Evolutionary conservation across 2,329 filamentous ascomycete species (phyloP).

Genomic region (Penicillium olsonii): DNA sequence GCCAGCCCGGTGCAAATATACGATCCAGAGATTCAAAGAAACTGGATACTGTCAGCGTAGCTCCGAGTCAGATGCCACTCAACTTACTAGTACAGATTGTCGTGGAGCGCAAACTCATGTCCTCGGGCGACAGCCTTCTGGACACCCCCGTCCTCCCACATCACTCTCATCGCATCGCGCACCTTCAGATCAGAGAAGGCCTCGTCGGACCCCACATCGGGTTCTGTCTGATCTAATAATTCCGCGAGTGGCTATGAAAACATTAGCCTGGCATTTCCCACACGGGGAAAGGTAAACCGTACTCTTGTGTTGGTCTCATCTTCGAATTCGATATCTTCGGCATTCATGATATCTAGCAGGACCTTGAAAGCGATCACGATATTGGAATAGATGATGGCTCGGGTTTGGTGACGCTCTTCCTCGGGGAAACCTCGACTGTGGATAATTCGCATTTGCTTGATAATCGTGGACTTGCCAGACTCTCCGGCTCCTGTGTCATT

Average conservation of each 20-base stretch:
- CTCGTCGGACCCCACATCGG: slow-evolving; percentile 79
- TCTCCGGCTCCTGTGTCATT: slow-evolving; percentile 78
- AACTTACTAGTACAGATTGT: slow-evolving; percentile 88
- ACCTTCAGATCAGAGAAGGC: slow-evolving; percentile 65
- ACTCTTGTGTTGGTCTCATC: slow-evolving; percentile 75
- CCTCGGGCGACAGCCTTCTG: slow-evolving; percentile 87
- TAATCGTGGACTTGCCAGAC: slow-evolving; percentile 91
- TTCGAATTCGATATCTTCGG: slow-evolving; percentile 77
- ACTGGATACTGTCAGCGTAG: slow-evolving; percentile 50
- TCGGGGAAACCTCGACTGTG: slow-evolving; percentile 90
- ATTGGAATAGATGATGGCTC: slow-evolving; percentile 94
- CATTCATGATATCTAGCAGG: slow-evolving; percentile 86
- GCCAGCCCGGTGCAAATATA: slow-evolving; percentile 73
- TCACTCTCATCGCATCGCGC: slow-evolving; percentile 74
- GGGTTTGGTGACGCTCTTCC: slow-evolving; percentile 88
- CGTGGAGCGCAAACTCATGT: slow-evolving; percentile 94
- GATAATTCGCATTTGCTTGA: slow-evolving; percentile 99
- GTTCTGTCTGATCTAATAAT: slow-evolving; percentile 71
- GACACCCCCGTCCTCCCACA: slow-evolving; percentile 84
- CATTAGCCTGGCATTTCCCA: slow-evolving; percentile 5
- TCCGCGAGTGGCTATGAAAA: slow-evolving; percentile 69
- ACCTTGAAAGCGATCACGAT: slow-evolving; percentile 89
- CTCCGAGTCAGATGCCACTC: background rate
- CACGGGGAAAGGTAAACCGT: slow-evolving; percentile 35
- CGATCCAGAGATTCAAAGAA: slow-evolving; percentile 80